These are phyloP conservation scores for Podila verticillata DNA, from an alignment of 192 early-diverging fungal genomes.

Conservation along the genomic window DNA sequence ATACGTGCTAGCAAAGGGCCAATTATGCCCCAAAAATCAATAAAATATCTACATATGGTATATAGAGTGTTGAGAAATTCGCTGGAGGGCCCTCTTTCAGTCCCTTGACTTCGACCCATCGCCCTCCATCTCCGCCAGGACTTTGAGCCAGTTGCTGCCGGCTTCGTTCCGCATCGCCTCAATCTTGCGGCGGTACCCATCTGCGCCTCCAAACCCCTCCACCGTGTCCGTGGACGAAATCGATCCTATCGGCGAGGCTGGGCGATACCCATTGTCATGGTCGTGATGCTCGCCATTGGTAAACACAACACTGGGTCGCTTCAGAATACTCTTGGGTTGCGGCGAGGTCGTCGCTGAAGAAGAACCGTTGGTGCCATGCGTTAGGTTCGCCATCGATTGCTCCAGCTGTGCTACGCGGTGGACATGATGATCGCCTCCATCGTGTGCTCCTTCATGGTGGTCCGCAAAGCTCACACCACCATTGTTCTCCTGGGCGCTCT, in stretches of 20 bases:
- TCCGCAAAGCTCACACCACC: slow-evolving; percentile 25
- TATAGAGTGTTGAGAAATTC: too few species aligned
- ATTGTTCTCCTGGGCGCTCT: background rate
- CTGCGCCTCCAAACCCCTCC: slow-evolving; percentile 24
- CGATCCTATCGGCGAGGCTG: slow-evolving; percentile 34
- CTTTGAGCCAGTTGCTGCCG: slow-evolving; percentile 63
- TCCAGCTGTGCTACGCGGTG: slow-evolving; percentile 40
- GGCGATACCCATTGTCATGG: slow-evolving; percentile 14
- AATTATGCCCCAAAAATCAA: too few species aligned
- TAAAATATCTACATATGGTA: too few species aligned
- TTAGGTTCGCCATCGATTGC: slow-evolving; percentile 17
- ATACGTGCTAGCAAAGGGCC: too few species aligned
- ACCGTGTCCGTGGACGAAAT: slow-evolving; percentile 4
- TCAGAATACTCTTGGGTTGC: slow-evolving; percentile 16
- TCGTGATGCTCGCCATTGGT: background rate
- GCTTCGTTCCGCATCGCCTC: slow-evolving; percentile 65
- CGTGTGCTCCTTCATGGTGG: slow-evolving; percentile 13
- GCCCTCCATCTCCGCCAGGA: slow-evolving; percentile 63
- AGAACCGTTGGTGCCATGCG: slow-evolving; percentile 8
- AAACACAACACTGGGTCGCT: slow-evolving; percentile 1
- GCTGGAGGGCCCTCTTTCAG: too few species aligned
- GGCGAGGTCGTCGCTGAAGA: background rate
- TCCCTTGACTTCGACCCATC: background rate
- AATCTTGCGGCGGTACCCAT: slow-evolving; percentile 58
- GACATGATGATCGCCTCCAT: slow-evolving; percentile 35